Evolutionary conservation across 2,329 filamentous ascomycete species (phyloP), one percentile per base, ranked within the genome.

Genomic region (Calycina herbarum): DNA sequence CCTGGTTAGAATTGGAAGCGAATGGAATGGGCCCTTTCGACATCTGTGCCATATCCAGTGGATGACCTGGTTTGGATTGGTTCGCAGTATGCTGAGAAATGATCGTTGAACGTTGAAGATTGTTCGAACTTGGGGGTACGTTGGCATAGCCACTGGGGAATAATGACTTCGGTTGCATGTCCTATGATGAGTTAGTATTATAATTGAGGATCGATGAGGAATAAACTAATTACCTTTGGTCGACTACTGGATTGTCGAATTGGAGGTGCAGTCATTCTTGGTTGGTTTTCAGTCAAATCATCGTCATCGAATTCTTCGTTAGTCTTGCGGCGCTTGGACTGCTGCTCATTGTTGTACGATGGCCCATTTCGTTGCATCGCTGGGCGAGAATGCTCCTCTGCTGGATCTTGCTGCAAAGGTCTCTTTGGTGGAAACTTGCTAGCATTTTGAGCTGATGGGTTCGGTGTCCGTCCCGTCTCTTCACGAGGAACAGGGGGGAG

Each of bases 1-100:
- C 79, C 8, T 84, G 80, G 70, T 85, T 89, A 8, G 84, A 80
- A 66, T 86, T 87, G 24, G 94, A 86, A 6, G 93, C 93, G 75
- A 97, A 97, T 2, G 93, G 91, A 71, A 97, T 97, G 33, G 90
- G 88, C n/a, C 88, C 91, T 78, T 91, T 96, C 7, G 92, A 91
- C 66, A 94, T 89, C 75, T 94, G 91, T n/a, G 90, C 86, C 86
- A 94, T 93, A 71, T 95, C 92, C 74, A 93, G 81, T 1, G 91
- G 90, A 73, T 93, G 89, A 0, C 81, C 83, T 2, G 84, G 79
- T 76, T 90, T 89, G 61, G 80, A 78, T 45, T 90, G 86, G 69
- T 85, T 82, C 57, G 79, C 82, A 72, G 86, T 85, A 70, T 92
- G 89, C 72, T 93, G 90, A 24, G 83, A 82, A 15, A 86, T 88